Evolutionary conservation across 305 asterid genomes (phyloP).

Genomic region (Fraxinus albicans): DNA sequence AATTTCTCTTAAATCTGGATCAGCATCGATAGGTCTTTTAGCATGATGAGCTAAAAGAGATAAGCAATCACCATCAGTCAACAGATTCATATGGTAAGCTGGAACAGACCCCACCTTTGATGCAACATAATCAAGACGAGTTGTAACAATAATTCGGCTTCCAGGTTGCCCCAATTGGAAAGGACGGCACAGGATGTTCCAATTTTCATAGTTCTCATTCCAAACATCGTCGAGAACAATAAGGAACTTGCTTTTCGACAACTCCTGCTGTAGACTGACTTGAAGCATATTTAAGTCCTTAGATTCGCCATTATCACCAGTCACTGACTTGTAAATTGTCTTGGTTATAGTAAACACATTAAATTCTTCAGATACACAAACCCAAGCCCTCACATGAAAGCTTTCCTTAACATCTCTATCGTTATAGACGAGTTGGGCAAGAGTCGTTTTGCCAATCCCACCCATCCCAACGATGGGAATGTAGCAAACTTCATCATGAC

Average conservation of each 20-base stretch:
- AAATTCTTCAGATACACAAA: conserved; percentile 49
- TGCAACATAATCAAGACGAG: conserved; percentile 51
- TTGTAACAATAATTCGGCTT: conserved; percentile 59
- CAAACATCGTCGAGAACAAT: conserved; percentile 69
- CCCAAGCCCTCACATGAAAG: conserved; percentile 52
- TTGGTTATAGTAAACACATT: conserved; percentile 42
- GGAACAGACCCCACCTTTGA: conserved; percentile 42
- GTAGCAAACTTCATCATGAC: too few species aligned
- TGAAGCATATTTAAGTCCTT: conserved; percentile 52
- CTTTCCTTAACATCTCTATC: conserved; percentile 32
- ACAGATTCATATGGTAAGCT: conserved; percentile 42
- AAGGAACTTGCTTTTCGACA: conserved; percentile 47
- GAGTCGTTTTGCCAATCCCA: conserved; percentile 60
- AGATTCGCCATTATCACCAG: conserved; percentile 25
- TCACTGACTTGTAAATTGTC: conserved; percentile 46
- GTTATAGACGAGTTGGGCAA: conserved; percentile 52
- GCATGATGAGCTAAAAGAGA: conserved; percentile 47
- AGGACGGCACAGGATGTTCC: conserved; percentile 41
- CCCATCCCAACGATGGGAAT: conserved; percentile 56
- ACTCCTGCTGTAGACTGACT: conserved; percentile 36
- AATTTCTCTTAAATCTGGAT: conserved; percentile 30
- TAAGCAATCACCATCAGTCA: conserved; percentile 40
- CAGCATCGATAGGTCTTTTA: conserved; percentile 25
- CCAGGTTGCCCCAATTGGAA: conserved; percentile 46
- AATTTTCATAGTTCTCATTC: conserved; percentile 44